Evolutionary conservation across 495 filamentous ascomycete genomes (phyloP), one percentile per base, ranked within the genome.

Genomic region (Pseudotulostoma volvatum): DNA sequence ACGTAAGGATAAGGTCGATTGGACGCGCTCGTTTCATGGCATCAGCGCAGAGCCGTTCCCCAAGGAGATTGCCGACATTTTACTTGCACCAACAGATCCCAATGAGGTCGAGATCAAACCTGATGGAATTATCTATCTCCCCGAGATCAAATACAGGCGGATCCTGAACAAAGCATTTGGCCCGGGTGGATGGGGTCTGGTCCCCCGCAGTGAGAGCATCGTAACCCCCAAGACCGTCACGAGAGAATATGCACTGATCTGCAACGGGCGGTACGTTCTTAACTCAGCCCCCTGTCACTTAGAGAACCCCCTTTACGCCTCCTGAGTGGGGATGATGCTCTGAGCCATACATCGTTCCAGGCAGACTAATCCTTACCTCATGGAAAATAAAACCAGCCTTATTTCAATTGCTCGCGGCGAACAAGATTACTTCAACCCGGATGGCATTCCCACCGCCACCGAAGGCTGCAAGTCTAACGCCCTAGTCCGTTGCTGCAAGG

Each of bases 381-480:
- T 31, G 13, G 33, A 25, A 17, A 23, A 18, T 36, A n/a, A 15
- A 36, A 28, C 23, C 39, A 93, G 88, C 33, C 75, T 96, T 39
- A 81, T 97, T 18, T 87, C 80, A 16, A 78, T 96, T 37, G 86
- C 90, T 1, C 79, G 92, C 37, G 90, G 90, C 53, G 92, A 96
- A 57, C 86, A 93, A 59, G 76, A 84, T 42, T 97, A 95, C 59
- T 97, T 96, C 60, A 76, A 73, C 38, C 76, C 83, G 9, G 84
- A 93, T 39, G 84, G 82, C 34, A 90, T 97, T 42, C 84, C 90
- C n/a, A 96, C 87, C 1, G 90, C 92, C 0, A 87, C 86, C 20
- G 90, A 97, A 57, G 90, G 90, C 14, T 93, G 85, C 65, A 92
- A 93, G 56, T 94, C 85, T 13, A 97, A 96, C 56, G 90, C 90